Conservation (phyloP, 2,329 filamentous ascomycete genomes). For the Podosphaera fusca region DNA sequence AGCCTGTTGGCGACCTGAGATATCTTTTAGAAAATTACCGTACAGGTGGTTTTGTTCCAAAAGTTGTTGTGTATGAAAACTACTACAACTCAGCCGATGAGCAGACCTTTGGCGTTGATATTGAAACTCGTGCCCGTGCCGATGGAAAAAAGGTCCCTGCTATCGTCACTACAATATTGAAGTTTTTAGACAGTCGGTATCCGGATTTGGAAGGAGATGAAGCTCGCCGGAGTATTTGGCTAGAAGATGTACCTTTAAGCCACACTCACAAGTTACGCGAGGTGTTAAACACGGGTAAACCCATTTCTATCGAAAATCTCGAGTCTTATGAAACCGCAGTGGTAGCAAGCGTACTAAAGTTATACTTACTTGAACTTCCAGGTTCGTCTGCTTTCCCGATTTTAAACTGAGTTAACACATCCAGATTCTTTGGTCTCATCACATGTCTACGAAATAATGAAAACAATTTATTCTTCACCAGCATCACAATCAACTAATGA, state of each 20-base stretch:
- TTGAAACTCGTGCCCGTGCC: slow-evolving; percentile 81
- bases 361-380: slow-evolving; percentile 86
- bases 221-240: slow-evolving; percentile 76
- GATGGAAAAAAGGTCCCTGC: slow-evolving; percentile 90
- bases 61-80: slow-evolving; percentile 86
- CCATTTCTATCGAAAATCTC: slow-evolving; percentile 51
- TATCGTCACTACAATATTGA: slow-evolving; percentile 78
- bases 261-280: slow-evolving; percentile 68
- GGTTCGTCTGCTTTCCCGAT: slow-evolving; percentile 30
- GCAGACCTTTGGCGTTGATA: slow-evolving; percentile 90
- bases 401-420: slow-evolving; percentile 7
- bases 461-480: slow-evolving; percentile 81
- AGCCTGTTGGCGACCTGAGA: slow-evolving; percentile 68
- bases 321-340: slow-evolving; percentile 84
- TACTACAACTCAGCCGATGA: slow-evolving; percentile 98
- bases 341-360: slow-evolving; percentile 73
- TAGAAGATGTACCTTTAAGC: slow-evolving; percentile 68
- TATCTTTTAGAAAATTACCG: slow-evolving; percentile 94
- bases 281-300: slow-evolving; percentile 69
- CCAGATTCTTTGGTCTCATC: slow-evolving; percentile 92
- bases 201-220: slow-evolving; percentile 94
- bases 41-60: slow-evolving; percentile 78
- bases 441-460: slow-evolving; percentile 95
- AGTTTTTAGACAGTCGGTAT: slow-evolving; percentile 89
- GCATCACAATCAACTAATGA: slow-evolving; percentile 53